Base-by-base conservation (phyloP, 2,329 filamentous ascomycete genomes). In the Fusarium multiceps region DNA sequence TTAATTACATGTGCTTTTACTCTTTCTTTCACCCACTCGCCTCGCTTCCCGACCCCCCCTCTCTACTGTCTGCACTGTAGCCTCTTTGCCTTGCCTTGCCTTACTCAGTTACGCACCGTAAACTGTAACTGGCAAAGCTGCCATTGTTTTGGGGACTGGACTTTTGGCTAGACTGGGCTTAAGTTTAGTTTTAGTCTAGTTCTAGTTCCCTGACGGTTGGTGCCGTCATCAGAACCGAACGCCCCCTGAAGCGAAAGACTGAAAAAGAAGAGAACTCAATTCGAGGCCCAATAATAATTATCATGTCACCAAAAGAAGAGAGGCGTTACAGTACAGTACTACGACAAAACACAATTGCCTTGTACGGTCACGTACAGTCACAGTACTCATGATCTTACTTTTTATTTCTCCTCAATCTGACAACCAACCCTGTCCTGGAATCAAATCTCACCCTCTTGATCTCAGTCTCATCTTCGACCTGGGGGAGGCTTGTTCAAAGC, bases 401-500 rank as follows among this genome's bases (percentile, higher is more conserved):
- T 13, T 14, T 10, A 47, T 18, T 27, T 18, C 7, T 14, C 21
- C 37, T 62, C n/a, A 23, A 21, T 46, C 51, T 51, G 25, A 41
- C 47, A 47, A 54, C 34, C 34, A 37, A 27, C 59, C 63, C 45
- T 59, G 40, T 59, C 60, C 45, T 47, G 62, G 53, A 65, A 54
- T 55, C 51, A 30, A 30, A 27, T 8, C 42, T 55, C 61, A 58
- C 34, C 61, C 55, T 66, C 40, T 59, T 59, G 62, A 71, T 70
- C 63, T 18, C 34, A 37, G 67, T 71, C 67, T 71, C 68, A 68
- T 71, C 67, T 55, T 37, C 5, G 34, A 37, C 10, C 34, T 11
- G 53, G 66, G 53, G 62, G 53, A 47, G 62, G 49, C 67, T 59
- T 68, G 66, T 69, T 50, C 49, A 69, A 51, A 66, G 61, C 66